Base-by-base conservation (phyloP, 495 filamentous ascomycete species). In the Pseudomonodictys pantanalensis region DNA sequence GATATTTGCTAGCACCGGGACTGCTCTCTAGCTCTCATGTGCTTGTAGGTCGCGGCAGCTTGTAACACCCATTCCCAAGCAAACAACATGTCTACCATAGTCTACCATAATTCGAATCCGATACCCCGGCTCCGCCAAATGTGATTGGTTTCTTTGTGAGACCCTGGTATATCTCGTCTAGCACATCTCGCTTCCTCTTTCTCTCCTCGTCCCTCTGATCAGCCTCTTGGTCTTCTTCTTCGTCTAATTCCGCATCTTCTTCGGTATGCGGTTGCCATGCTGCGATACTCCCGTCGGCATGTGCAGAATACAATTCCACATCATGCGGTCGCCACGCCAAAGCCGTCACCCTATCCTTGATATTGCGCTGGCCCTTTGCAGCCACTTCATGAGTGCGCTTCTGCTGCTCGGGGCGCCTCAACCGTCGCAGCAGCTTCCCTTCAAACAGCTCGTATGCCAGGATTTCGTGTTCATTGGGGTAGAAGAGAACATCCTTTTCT, bases 391-490 rank as follows among this genome's bases (percentile, higher is more conserved):
- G 66, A 65, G 18, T 73, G 71, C 22, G 64, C 65, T 17, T 62
- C 52, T 43, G 67, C 7, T 78, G 73, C 0, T 85, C 85, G 0
- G 85, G 83, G 6, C 83, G 78, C 29, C 81, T 76, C 11, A 96
- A 74, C 20, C 84, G 80, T 54, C 88, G 88, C 18, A 92, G 62
- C 26, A 90, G 76, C n/a, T 75, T 79, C 0, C 90, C 91, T 58
- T 91, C 83, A 41, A 86, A 83, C 2, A 93, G 73, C 59, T 89
- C 86, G 60, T 89, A 85, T 66, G 86, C 80, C 23, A 95, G 75
- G 7, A 96, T 85, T 68, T 92, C 89, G 46, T 77, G 81, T 59
- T 88, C 85, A 55, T 91, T 93, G 0, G 89, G 82, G 74, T 85
- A 93, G 52, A 90, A 79, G 2, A 96, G 75, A 1, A 87, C 71